Conservation (phyloP, 1,284 basidiomycete species). For the Meripilus lineatus region DNA sequence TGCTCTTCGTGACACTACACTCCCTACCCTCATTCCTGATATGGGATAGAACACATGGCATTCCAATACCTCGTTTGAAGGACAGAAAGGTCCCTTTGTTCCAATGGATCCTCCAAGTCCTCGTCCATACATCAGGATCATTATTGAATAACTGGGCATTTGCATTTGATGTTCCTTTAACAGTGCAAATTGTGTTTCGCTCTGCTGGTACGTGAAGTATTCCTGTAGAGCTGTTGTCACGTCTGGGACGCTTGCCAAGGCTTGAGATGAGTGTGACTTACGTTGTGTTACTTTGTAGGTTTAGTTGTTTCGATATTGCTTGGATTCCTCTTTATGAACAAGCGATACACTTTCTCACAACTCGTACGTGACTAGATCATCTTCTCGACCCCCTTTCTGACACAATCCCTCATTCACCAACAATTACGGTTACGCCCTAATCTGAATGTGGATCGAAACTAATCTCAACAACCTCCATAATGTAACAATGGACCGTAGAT, state of each 20-base stretch:
- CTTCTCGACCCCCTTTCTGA: background rate
- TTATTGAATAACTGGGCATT: slow-evolving; percentile 86
- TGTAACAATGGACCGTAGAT: slow-evolving; percentile 29
- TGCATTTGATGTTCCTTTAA: slow-evolving; percentile 74
- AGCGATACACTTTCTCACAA: slow-evolving; percentile 58
- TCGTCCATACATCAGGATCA: slow-evolving; percentile 66
- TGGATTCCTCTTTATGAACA: slow-evolving; percentile 51
- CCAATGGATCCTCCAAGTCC: slow-evolving; percentile 75
- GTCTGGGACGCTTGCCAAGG: too few relatives aligned
- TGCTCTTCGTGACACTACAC: slow-evolving; percentile 69
- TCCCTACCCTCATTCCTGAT: slow-evolving; percentile 54
- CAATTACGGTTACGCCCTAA: too few relatives aligned
- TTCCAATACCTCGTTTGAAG: slow-evolving; percentile 47
- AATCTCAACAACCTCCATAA: too few relatives aligned
- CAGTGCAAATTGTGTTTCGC: slow-evolving; percentile 85
- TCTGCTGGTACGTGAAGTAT: slow-evolving; percentile 61
- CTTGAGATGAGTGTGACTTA: too few relatives aligned
- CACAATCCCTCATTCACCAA: too few relatives aligned
- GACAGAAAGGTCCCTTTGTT: slow-evolving; percentile 66
- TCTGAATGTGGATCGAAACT: too few relatives aligned
- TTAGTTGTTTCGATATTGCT: slow-evolving; percentile 68
- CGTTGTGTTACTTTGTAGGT: slow-evolving; percentile 31
- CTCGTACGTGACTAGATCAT: slow-evolving; percentile 41
- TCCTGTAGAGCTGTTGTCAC: slow-evolving; percentile 1
- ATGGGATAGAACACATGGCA: slow-evolving; percentile 20